Base-by-base conservation (phyloP, 768 basidiomycete species). In the Xerocomus potaroensis region DNA sequence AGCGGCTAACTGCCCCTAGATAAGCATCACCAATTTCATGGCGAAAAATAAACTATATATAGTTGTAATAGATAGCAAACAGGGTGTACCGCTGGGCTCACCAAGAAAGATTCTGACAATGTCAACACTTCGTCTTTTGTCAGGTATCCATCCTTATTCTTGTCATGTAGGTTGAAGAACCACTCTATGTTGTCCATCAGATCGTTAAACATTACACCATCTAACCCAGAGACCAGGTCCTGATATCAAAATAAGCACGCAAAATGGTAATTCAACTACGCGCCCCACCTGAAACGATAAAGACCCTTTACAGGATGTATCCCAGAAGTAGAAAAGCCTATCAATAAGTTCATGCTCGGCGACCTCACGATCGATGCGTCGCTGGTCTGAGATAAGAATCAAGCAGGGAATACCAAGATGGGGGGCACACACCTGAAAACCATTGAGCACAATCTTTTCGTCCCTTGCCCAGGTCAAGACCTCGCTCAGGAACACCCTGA, bases 131-230 rank as follows among this genome's bases (percentile, higher is more conserved):
- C 96, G 59, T 98, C 95, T 67, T 95, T 97, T 3, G 93, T 94
- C 51, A 99, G 69, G 64, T 74, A 92, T 1, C 95, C 94, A 62
- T 99, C 96, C 57, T 91, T 91, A 66, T 99, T 88, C 68, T 94
- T 94, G 69, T 94, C 92, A 51, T 95, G 91, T 40, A 98, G 65
- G 56, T 86, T 87, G 70, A 98, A 97, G 70, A 98, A 95, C 95
- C 95, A 99, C 64, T 96, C 91, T 58, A 98, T 95, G 55, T 91
- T 95, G 47, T 93, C 90, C 96, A 98, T 97, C 54, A 99, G 70
- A 65, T 97, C 96, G 53, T 91, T 94, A 70, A 90, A 87, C 80
- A 97, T 89, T 36, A 96, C 88, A 2, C 85, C 85, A 56, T 96
- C 86, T 40, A 98, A 72, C 1, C 96, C 95, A 23, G 73, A 77